phyloP scores from a whole-genome alignment of 805 yeast genomes.

The Ogataea allantospora region DNA sequence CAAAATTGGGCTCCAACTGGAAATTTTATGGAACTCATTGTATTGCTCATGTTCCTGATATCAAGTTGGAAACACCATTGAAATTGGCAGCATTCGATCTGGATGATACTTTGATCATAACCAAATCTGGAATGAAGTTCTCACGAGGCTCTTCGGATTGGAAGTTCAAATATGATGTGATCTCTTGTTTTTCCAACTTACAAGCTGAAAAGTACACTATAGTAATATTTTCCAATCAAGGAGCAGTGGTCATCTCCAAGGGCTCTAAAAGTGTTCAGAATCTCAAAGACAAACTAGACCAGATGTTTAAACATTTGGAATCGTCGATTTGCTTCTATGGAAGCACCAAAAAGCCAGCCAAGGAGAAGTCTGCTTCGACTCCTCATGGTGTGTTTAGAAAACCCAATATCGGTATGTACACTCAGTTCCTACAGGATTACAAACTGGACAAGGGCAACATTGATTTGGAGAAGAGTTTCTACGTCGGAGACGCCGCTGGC shows the following conservation, averaged over 20 bases:
- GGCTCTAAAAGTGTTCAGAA: conserved; percentile 35
- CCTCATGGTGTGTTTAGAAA: conserved; percentile 53
- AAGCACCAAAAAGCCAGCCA: conserved; percentile 53
- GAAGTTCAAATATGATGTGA: conserved; percentile 48
- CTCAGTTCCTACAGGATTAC: conserved; percentile 44
- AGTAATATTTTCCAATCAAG: conserved; percentile 86
- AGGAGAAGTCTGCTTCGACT: conserved; percentile 25
- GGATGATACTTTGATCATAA: conserved; percentile 72
- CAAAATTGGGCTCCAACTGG: background rate
- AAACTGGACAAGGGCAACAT: conserved; percentile 28
- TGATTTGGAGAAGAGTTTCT: conserved; percentile 50
- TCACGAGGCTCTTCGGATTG: conserved; percentile 67
- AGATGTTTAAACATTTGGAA: conserved; percentile 32
- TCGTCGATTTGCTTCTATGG: conserved; percentile 53
- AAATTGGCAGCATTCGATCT: conserved; percentile 77
- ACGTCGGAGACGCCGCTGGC: conserved; percentile 98
- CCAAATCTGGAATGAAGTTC: conserved; percentile 62
- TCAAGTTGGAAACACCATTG: conserved; percentile 12
- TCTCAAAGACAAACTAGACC: conserved; percentile 42
- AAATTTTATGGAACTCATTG: conserved; percentile 16
- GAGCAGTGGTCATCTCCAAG: conserved; percentile 50
- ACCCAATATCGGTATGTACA: conserved; percentile 80
- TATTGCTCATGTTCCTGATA: conserved; percentile 7
- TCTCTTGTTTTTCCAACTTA: conserved; percentile 27
- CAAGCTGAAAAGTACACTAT: conserved; percentile 29